These are phyloP conservation scores for Apophysomyces trapeziformis DNA, from an alignment of 371 early-diverging fungal genomes.

Conservation along the genomic window DNA sequence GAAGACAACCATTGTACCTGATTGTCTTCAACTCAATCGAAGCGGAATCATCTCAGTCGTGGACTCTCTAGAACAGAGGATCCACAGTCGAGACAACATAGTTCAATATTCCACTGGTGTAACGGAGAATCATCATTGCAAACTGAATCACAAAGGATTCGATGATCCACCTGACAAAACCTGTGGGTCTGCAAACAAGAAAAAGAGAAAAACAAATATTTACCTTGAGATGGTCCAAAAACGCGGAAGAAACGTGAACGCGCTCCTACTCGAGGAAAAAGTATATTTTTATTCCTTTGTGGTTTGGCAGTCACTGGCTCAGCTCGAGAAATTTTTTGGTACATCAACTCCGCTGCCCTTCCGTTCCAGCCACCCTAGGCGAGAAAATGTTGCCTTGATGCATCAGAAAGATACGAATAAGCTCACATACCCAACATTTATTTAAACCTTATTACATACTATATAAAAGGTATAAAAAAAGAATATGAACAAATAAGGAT, in stretches of 20 bases:
- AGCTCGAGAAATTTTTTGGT: neutral
- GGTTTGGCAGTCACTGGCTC: neutral
- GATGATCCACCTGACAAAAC: slow-evolving; percentile 39
- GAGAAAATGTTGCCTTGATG: too few species aligned
- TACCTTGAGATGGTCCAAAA: neutral
- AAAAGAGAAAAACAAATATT: slow-evolving; percentile 14
- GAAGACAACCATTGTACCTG: slow-evolving; percentile 13
- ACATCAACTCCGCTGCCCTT: neutral
- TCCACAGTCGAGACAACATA: slow-evolving; percentile 28
- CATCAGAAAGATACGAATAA: too few species aligned
- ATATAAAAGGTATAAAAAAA: too few species aligned
- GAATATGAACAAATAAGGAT: too few species aligned
- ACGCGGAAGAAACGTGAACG: neutral
- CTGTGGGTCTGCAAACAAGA: slow-evolving; percentile 27
- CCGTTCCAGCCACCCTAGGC: neutral
- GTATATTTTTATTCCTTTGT: neutral
- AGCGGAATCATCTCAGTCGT: slow-evolving; percentile 28
- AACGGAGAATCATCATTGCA: slow-evolving; percentile 37
- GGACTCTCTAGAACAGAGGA: slow-evolving; percentile 36
- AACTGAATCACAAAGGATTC: slow-evolving; percentile 21
- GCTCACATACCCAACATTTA: too few species aligned
- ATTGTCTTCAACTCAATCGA: slow-evolving; percentile 41
- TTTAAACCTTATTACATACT: too few species aligned
- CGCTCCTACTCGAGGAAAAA: neutral
- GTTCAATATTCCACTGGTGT: slow-evolving; percentile 40